Evolutionary conservation across 2,329 filamentous ascomycete species (phyloP), one percentile per base, ranked within the genome.

Genomic region (Pseudocercospora pini-densiflorae): DNA sequence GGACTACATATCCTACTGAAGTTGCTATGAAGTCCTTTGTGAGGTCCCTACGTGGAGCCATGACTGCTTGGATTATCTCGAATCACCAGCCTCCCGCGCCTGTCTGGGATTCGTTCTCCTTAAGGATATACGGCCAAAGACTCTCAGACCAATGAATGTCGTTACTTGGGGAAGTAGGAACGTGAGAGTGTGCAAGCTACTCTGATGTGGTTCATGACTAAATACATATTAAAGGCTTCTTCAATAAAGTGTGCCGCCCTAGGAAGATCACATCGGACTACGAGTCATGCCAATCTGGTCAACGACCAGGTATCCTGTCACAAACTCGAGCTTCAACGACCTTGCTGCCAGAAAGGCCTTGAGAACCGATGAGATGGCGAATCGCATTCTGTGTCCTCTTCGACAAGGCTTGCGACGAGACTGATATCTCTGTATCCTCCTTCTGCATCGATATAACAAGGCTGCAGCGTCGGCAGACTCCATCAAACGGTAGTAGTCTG

Each of bases 331-430:
- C 24, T 31, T 31, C 24, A 55, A 24, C 51, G 51, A 27, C 51
- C 51, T 31, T 55, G 51, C 51, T 55, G 51, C 51, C 51, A 55
- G 51, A 55, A 55, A 29, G 21, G 51, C 51, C 51, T 55, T 33
- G 51, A 55, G 3, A 55, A 55, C 8, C 51, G 51, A 31, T 31
- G 51, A 10, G 51, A 14, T 55, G 10, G 51, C 6, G 27, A 1
- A 14, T 29, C 23, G 16, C 19, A 16, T 10, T 31, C 51, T 16
- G 10, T 9, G 5, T 31, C 49, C 16, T 55, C 24, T 8, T 55
- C 51, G 16, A 43, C n/a, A n/a, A 43, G 7, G 40, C 40, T 43
- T 55, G 23, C 51, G 51, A 31, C 27, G 51, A 29, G 23, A 19
- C 27, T n/a, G 16, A 55, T 5, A 4, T 33, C 16, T n/a, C 47